Evolutionary conservation across 2,329 filamentous ascomycete species (phyloP).

Genomic region (Xylaria sp.): DNA sequence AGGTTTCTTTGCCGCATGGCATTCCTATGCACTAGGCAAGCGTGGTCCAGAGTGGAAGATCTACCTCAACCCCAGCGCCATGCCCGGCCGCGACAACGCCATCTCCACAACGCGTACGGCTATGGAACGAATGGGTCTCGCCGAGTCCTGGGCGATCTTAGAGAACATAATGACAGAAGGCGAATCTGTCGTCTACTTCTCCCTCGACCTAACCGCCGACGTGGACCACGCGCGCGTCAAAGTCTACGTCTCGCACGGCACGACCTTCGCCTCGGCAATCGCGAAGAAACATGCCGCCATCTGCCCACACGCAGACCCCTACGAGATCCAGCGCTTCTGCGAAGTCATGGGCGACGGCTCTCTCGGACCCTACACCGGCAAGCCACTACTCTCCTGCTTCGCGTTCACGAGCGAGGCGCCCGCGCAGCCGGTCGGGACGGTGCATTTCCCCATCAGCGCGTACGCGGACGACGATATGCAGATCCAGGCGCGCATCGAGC

Average conservation of each 20-base stretch:
- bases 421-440: conserved; percentile 9
- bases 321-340: conserved; percentile 21
- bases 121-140: conserved; percentile 15
- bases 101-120: conserved; percentile 8
- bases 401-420: conserved; percentile 14
- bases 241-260: conserved; percentile 16
- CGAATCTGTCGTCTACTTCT: conserved; percentile 19
- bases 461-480: conserved; percentile 15
- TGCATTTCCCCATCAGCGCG: conserved; percentile 17
- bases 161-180: conserved; percentile 2
- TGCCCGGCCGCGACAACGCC: conserved; percentile 1
- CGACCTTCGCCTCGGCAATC: conserved; percentile 6
- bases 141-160: conserved; percentile 4
- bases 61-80: conserved; percentile 15
- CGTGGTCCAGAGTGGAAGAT: conserved; percentile 18
- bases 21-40: conserved; percentile 11
- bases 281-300: conserved; percentile 12
- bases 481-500: conserved; percentile 12
- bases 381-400: conserved; percentile 18
- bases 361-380: conserved; percentile 10
- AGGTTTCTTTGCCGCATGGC: conserved; percentile 15
- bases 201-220: conserved; percentile 14
- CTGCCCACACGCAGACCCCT: conserved; percentile 12
- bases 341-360: conserved; percentile 11
- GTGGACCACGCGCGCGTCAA: conserved; percentile 11